These are phyloP conservation scores for Lachnellula cervina DNA, from an alignment of 2,329 filamentous ascomycete genomes.

Conservation along the genomic window DNA sequence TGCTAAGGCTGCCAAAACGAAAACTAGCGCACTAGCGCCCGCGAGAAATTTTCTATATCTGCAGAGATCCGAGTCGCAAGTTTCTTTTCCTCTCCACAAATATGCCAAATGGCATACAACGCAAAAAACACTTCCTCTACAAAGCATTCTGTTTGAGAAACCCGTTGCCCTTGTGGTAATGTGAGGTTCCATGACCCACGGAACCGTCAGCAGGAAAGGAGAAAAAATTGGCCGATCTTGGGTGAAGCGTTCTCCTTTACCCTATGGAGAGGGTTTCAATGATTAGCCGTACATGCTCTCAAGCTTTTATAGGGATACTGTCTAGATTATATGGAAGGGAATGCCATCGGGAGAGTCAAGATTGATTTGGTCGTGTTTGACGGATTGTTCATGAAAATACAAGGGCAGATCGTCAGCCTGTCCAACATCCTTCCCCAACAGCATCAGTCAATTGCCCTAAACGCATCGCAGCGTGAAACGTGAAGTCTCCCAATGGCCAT, in stretches of 20 bases:
- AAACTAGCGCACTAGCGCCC: neutral
- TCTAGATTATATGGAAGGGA: neutral
- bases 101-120: constrained; percentile 15
- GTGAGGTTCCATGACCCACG: constrained; percentile 31
- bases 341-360: neutral
- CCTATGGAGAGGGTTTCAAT: constrained; percentile 29
- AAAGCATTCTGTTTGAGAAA: constrained; percentile 30
- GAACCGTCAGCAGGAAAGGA: constrained; percentile 31
- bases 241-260: constrained; percentile 28
- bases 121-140: constrained; percentile 24
- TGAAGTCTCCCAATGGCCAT: too few species aligned
- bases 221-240: constrained; percentile 29
- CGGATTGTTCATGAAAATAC: neutral
- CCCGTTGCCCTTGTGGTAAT: constrained; percentile 26
- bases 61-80: neutral
- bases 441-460: too few species aligned
- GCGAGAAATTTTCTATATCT: constrained; percentile 9
- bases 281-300: constrained; percentile 28
- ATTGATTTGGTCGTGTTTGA: neutral
- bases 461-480: too few species aligned
- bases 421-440: too few species aligned
- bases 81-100: constrained; percentile 10
- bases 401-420: too few species aligned
- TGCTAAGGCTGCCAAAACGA: neutral
- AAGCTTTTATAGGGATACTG: neutral